These are phyloP conservation scores for Phialocephala subalpina DNA, from an alignment of 2,329 filamentous ascomycete species.

Conservation along the genomic window DNA sequence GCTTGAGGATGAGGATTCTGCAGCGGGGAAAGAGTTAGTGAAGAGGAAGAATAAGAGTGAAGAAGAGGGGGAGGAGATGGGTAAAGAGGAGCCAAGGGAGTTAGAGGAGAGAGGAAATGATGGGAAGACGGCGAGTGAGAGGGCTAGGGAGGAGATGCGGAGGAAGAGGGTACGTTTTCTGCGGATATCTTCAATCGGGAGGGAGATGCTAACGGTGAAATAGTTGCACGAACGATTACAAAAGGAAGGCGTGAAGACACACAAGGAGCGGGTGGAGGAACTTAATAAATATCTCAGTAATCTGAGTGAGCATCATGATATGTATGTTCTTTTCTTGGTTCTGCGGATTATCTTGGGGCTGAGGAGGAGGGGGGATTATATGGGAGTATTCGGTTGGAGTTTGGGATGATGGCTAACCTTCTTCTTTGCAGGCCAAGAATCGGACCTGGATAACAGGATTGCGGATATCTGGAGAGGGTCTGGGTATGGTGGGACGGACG, in stretches of 20 bases:
- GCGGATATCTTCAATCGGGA: neutral
- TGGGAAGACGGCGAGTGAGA: constrained; percentile 85
- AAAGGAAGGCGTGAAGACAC: constrained; percentile 86
- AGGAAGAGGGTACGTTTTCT: constrained; percentile 74
- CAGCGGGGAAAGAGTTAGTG: constrained; percentile 10
- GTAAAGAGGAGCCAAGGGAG: constrained; percentile 38
- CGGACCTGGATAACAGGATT: constrained; percentile 31
- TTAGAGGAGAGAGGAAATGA: constrained; percentile 45
- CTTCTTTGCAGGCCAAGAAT: constrained; percentile 29
- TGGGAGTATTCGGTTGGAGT: too few relatives aligned
- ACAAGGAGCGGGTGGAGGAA: constrained; percentile 96
- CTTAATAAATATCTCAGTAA: constrained; percentile 92
- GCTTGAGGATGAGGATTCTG: constrained; percentile 38
- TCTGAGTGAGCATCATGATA: constrained; percentile 97
- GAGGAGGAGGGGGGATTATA: neutral
- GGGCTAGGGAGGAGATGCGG: constrained; percentile 80
- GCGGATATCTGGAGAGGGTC: neutral
- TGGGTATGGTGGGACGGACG: neutral
- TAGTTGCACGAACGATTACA: constrained; percentile 84
- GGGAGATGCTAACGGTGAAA: neutral
- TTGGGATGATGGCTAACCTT: constrained; percentile 1
- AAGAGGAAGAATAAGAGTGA: constrained; percentile 3
- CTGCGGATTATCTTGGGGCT: neutral
- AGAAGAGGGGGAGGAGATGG: constrained; percentile 19
- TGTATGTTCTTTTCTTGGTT: constrained; percentile 55